Evolutionary conservation across 805 yeast genomes (phyloP).

Genomic region (Hanseniaspora lindneri): DNA sequence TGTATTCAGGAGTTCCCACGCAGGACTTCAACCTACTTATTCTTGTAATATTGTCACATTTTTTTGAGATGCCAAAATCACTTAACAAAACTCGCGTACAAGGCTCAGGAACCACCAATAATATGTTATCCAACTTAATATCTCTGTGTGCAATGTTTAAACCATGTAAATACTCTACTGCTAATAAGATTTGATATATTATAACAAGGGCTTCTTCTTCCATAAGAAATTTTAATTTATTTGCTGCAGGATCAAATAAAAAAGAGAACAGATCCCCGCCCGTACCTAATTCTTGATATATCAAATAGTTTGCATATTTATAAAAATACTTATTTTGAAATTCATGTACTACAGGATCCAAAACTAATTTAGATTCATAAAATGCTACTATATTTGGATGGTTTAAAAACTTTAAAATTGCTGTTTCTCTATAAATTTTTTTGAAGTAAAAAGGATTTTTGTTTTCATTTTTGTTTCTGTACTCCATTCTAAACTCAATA

Average conservation of each 20-base stretch:
- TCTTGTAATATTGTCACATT: no score
- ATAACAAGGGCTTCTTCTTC: slow-evolving; percentile 47
- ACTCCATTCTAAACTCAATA: background rate
- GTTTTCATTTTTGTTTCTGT: background rate
- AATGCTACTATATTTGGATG: slow-evolving; percentile 44
- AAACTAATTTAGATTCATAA: slow-evolving; percentile 28
- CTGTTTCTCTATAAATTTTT: slow-evolving; percentile 32
- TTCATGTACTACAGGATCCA: slow-evolving; percentile 16
- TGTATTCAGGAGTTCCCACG: slow-evolving; percentile 57
- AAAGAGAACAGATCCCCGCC: slow-evolving; percentile 54
- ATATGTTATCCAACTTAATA: slow-evolving; percentile 52
- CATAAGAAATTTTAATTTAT: slow-evolving; percentile 33
- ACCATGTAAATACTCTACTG: slow-evolving; percentile 43
- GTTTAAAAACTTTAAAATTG: slow-evolving; percentile 30
- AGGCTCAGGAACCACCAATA: slow-evolving; percentile 42
- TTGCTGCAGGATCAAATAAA: slow-evolving; percentile 31
- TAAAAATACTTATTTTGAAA: background rate
- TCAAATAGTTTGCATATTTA: slow-evolving; percentile 27
- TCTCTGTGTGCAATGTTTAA: slow-evolving; percentile 54
- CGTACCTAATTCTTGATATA: slow-evolving; percentile 39
- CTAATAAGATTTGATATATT: slow-evolving; percentile 44
- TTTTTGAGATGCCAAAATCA: slow-evolving; percentile 54
- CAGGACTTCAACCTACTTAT: slow-evolving; percentile 42
- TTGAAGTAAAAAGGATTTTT: background rate
- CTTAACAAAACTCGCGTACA: slow-evolving; percentile 46